These are phyloP conservation scores for Strobilomyces dryophilus DNA, from an alignment of 768 basidiomycete species.

Conservation along the genomic window DNA sequence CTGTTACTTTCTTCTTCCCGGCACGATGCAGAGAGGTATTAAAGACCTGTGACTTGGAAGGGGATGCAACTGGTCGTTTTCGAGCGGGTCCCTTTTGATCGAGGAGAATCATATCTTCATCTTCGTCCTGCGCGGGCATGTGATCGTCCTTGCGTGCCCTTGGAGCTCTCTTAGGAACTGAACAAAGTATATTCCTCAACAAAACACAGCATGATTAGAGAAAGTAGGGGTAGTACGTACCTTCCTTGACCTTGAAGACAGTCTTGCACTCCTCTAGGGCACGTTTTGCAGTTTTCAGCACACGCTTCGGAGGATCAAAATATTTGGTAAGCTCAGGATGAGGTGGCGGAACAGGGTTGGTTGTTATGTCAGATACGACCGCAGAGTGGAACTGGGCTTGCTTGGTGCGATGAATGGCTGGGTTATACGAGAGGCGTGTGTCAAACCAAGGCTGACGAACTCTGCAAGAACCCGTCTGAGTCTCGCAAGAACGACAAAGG, in stretches of 20 bases:
- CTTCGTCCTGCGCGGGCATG: slow-evolving; percentile 56
- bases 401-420: slow-evolving; percentile 74
- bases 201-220: not conserved
- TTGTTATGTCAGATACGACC: slow-evolving; percentile 46
- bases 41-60: slow-evolving; percentile 4
- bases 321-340: slow-evolving; percentile 84
- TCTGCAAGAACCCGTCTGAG: not conserved
- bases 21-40: slow-evolving; percentile 1
- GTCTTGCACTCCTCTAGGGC: slow-evolving; percentile 59
- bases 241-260: slow-evolving; percentile 75
- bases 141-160: slow-evolving; percentile 61
- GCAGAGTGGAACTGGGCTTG: too few relatives aligned
- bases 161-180: slow-evolving; percentile 62
- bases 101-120: slow-evolving; percentile 56
- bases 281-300: slow-evolving; percentile 55
- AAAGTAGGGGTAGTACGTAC: slow-evolving; percentile 32
- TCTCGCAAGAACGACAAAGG: not conserved
- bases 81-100: slow-evolving; percentile 30
- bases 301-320: slow-evolving; percentile 69
- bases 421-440: slow-evolving; percentile 62
- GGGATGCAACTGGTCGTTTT: slow-evolving; percentile 13
- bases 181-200: not conserved
- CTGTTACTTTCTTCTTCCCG: slow-evolving; percentile 14
- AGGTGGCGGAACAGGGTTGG: slow-evolving; percentile 76
- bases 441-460: too few relatives aligned